Base-by-base conservation (phyloP, 176 grass and related monocot species). In the Secale cereale region DNA sequence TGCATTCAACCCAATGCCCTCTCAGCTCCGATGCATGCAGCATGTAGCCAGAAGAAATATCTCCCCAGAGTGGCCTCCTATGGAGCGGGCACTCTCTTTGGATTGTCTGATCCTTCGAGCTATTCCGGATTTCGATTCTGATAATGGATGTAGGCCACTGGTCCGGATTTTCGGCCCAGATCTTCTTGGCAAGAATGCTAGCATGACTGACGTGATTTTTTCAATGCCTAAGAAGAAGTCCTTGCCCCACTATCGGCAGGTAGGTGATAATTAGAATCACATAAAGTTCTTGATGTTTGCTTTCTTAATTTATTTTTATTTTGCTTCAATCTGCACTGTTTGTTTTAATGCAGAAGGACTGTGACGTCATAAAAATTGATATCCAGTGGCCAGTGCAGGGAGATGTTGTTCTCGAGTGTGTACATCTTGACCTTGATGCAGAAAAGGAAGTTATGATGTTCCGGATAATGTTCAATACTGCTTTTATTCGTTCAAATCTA, bases 371-470 rank as follows among this genome's bases (percentile, higher is more conserved):
- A 84, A 98, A 98, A 92, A 98, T 98, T 85, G 96, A 98, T 79
- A 92, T 98, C 80, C 93, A 98, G 71, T 98, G 96, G 85, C 84
- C 91, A 75, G 96, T 98, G 82, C 96, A 98, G 82, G 96, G 93
- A 72, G 96, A 98, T 85, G 90, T 98, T 84, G 93, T 98, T 78
- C 85, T 98, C 87, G 96, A 98, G 89, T 95, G 96, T 83, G 93
- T 95, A 63, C 96, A 98, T 95, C 89, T 95, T 25, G 96, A 98
- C 68, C 88, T 98, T 77, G 96, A 98, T 92, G 86, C 87, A 35
- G 96, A 91, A 75, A 95, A 92, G 87, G 96, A 98, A 70, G 89
- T 98, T 78, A 98, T 98, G 96, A 98, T 98, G 96, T 98, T 98
- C 74, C 89, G 96, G 80, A 92, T 94, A 78, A 94, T 98, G 93